Conservation (phyloP, 2,329 filamentous ascomycete genomes). For the Trichoderma endophyticum region DNA sequence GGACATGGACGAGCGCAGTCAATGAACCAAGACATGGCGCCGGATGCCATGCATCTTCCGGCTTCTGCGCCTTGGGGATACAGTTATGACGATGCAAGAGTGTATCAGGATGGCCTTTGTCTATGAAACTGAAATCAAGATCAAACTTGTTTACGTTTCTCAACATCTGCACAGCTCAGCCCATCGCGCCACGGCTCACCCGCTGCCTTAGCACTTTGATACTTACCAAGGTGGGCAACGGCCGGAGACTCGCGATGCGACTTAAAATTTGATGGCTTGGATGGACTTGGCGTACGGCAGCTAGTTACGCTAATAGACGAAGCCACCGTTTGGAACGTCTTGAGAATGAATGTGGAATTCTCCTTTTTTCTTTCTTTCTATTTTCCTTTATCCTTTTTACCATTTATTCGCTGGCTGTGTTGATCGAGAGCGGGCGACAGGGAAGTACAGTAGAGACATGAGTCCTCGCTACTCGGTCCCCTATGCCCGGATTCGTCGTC, state of each 20-base stretch:
- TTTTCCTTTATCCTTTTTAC: background rate
- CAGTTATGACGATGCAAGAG: background rate
- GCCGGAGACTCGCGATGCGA: background rate
- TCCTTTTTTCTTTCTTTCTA: background rate
- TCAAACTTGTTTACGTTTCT: background rate
- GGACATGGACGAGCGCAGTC: background rate
- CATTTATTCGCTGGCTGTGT: background rate
- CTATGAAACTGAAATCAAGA: background rate
- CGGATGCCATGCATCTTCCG: background rate
- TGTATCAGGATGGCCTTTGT: background rate
- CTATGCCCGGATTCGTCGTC: conserved; percentile 4
- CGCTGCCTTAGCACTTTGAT: background rate
- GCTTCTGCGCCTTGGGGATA: background rate
- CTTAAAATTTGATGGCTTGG: conserved; percentile 3
- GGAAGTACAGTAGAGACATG: background rate
- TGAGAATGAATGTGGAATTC: background rate
- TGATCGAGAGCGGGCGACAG: background rate
- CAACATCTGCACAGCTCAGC: background rate
- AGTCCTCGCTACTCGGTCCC: background rate
- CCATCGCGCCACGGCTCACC: background rate
- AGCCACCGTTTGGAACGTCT: conserved; percentile 4
- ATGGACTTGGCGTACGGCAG: conserved; percentile 3
- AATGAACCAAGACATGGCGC: background rate
- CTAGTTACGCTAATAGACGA: background rate
- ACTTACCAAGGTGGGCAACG: background rate